These are phyloP conservation scores for Carex pumila DNA, from an alignment of 176 grass and related monocot genomes.

Conservation along the genomic window DNA sequence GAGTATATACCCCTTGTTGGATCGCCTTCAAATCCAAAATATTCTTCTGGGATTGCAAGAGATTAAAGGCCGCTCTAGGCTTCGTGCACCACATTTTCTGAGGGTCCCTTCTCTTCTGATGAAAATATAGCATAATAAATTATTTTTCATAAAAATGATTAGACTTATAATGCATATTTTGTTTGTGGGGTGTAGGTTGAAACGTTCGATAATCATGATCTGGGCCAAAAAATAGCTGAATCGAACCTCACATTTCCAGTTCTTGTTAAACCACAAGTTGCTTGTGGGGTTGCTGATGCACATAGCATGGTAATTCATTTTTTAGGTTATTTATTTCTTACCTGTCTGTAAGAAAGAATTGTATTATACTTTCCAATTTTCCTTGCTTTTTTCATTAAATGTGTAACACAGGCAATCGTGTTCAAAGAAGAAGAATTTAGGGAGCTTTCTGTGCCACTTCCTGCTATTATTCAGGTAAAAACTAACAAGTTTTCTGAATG, in stretches of 20 bases:
- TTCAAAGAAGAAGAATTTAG: constrained; percentile 82
- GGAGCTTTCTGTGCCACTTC: constrained; percentile 66
- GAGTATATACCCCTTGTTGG: constrained; percentile 77
- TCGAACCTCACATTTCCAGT: constrained; percentile 75
- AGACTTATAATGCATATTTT: background rate
- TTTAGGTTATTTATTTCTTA: constrained; percentile 11
- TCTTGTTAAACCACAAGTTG: constrained; percentile 95
- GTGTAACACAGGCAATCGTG: constrained; percentile 56
- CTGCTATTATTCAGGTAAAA: constrained; percentile 85
- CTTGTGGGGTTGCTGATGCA: constrained; percentile 87
- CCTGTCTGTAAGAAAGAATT: background rate
- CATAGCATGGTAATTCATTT: constrained; percentile 77
- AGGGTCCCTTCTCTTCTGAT: constrained; percentile 52
- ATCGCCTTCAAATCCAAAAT: constrained; percentile 85
- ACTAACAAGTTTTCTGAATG: constrained; percentile 13
- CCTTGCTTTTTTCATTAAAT: constrained; percentile 9
- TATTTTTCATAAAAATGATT: constrained; percentile 5
- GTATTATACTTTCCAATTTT: background rate
- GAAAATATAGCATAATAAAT: background rate
- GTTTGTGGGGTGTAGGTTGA: constrained; percentile 40
- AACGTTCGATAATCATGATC: constrained; percentile 44
- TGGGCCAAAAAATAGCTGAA: constrained; percentile 46
- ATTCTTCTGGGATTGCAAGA: constrained; percentile 64
- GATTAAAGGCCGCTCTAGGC: constrained; percentile 39
- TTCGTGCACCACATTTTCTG: constrained; percentile 65